Evolutionary conservation across 2,329 filamentous ascomycete genomes (phyloP).

Genomic region (Neospermospora avenae): DNA sequence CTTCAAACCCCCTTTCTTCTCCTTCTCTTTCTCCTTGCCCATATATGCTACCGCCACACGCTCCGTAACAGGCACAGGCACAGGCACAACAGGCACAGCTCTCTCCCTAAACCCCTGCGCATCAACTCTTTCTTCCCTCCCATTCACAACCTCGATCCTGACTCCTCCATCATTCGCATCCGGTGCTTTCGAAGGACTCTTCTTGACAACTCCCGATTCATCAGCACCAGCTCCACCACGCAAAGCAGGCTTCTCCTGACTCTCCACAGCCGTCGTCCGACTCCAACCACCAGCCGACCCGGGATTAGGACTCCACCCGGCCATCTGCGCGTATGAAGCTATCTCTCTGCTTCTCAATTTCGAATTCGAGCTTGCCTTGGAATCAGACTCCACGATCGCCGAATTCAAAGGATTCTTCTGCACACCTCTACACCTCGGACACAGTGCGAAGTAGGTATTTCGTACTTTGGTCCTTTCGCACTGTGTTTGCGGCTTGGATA

Average conservation of each 20-base stretch:
- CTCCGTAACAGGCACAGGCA: background rate
- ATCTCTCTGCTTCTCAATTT: background rate
- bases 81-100: background rate
- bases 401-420: background rate
- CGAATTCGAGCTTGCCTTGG: background rate
- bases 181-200: background rate
- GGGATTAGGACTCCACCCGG: background rate
- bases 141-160: background rate
- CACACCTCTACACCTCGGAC: background rate
- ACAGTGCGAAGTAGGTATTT: constrained; percentile 1
- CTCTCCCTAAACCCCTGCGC: constrained; percentile 2
- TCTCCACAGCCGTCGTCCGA: background rate
- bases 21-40: background rate
- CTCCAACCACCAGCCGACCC: background rate
- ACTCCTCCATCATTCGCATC: background rate
- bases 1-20: background rate
- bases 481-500: background rate
- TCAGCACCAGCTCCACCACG: no score
- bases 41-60: background rate
- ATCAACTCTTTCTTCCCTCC: background rate
- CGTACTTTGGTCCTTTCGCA: background rate
- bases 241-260: background rate
- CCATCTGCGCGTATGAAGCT: no score
- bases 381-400: background rate
- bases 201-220: background rate